phyloP scores from a whole-genome alignment of 306 rosid genomes.

The Citrullus colocynthis region DNA sequence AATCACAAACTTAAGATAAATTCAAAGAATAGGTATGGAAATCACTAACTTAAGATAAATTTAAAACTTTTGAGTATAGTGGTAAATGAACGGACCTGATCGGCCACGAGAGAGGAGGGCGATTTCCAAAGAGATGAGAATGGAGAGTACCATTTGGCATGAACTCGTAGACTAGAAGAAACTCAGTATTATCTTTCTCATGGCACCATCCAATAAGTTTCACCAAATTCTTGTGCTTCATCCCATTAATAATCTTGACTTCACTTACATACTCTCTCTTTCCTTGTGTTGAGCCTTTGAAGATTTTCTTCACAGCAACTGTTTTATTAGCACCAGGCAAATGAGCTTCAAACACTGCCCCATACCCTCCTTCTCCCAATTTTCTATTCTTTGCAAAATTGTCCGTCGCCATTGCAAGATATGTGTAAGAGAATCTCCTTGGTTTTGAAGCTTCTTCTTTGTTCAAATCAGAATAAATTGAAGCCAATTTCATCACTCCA shows the following conservation, averaged over 20 bases:
- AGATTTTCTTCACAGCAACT: neutral
- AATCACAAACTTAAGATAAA: no score
- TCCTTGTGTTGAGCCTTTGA: neutral
- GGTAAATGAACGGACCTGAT: neutral
- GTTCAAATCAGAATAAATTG: constrained; percentile 3
- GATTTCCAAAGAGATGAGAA: neutral
- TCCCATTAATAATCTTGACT: neutral
- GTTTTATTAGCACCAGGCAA: constrained; percentile 2
- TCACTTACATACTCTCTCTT: neutral
- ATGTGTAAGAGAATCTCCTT: neutral
- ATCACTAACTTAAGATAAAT: no score
- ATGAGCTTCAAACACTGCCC: neutral
- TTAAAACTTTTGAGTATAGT: neutral
- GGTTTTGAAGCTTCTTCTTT: neutral
- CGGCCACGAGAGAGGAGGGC: neutral
- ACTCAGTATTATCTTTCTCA: neutral
- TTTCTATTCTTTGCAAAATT: neutral
- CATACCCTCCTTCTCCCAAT: neutral
- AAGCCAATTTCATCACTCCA: neutral
- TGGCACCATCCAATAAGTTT: neutral
- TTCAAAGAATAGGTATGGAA: no score
- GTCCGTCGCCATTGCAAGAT: neutral
- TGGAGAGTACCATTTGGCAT: neutral
- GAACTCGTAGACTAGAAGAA: neutral
- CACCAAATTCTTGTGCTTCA: constrained; percentile 1